Evolutionary conservation across 2,329 filamentous ascomycete species (phyloP).

Genomic region (Fusarium oxysporum): DNA sequence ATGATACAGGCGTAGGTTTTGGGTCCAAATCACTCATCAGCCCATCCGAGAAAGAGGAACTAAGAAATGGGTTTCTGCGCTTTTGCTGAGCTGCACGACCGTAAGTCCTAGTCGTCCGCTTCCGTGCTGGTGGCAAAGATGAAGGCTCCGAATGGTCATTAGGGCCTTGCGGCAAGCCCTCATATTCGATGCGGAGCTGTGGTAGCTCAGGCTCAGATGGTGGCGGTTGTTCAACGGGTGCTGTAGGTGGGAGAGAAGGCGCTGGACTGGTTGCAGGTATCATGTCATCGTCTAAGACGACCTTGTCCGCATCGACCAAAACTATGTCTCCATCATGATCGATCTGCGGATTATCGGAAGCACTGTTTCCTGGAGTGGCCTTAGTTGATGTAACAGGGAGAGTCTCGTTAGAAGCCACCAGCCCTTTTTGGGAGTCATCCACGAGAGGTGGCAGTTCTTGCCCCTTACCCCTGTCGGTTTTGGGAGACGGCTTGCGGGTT

Average conservation of each 20-base stretch:
- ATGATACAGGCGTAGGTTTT: constrained; percentile 22
- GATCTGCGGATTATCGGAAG: constrained; percentile 7
- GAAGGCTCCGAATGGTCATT: constrained; percentile 43
- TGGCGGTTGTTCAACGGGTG: constrained; percentile 28
- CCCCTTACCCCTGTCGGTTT: constrained; percentile 4
- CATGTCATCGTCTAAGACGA: constrained; percentile 49
- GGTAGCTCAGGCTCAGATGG: constrained; percentile 52
- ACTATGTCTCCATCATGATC: constrained; percentile 23
- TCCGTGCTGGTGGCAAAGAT: constrained; percentile 44
- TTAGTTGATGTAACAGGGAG: constrained; percentile 48
- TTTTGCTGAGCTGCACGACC: constrained; percentile 32
- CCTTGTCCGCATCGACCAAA: constrained; percentile 28
- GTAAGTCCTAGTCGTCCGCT: constrained; percentile 40
- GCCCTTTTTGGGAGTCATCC: constrained; percentile 43
- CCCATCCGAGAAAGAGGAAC: constrained; percentile 48
- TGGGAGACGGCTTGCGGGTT: neutral
- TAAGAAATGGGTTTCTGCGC: constrained; percentile 44
- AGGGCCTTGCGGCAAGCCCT: constrained; percentile 6
- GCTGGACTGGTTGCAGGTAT: constrained; percentile 56
- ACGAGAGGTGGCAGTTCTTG: constrained; percentile 35
- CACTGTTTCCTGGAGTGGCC: constrained; percentile 47
- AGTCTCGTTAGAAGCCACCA: constrained; percentile 42
- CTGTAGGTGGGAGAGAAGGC: constrained; percentile 45
- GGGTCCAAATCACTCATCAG: constrained; percentile 17
- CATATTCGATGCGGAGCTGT: constrained; percentile 43